Base-by-base conservation (phyloP, 768 basidiomycete species). In the Pulveroboletus sp. region DNA sequence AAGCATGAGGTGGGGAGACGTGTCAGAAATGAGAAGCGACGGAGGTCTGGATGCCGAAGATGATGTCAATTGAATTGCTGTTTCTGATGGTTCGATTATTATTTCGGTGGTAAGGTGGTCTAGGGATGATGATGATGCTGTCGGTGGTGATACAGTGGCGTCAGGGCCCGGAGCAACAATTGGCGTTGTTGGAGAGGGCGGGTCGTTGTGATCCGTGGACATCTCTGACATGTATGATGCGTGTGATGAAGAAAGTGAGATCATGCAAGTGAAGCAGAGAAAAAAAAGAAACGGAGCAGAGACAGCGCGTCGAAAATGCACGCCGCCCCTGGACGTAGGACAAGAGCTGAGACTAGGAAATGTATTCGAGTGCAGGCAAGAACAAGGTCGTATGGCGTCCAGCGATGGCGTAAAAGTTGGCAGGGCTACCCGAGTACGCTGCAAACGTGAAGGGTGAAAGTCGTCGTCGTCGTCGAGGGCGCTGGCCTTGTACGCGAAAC, bases 1-100 rank as follows among this genome's bases (percentile, higher is more conserved):
- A 16, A 75, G 72, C n/a, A 77, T 56, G 40, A 72, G 67, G 37
- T 69, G 72, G 12, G 61, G 21, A 16, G 51, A 39, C 7, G 46
- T 6, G 41, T 65, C 60, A 27, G 52, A 27, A n/a, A 50, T 37
- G 31, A 37, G 53, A 51, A 53, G 56, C 14, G 61, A 65, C 5
- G 57, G 21, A 6, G 58, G 60, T 37, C 58, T 36, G 19, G 61
- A 62, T 47, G 54, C 12, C 17, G 50, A 53, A 23, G 47, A 44
- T 38, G 53, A 31, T 19, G 55, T 17, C 10, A 48, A 33, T 9
- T 56, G 53, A 24, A 55, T 42, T 47, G 24, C 48, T 40, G 53
- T 49, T 36, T 61, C 54, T 48, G 63, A 50, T 23, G 42, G 34
- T 35, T 61, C 52, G 32, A 50, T 57, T 55, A 50, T 47, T 50